Base-by-base conservation (phyloP, 2,329 filamentous ascomycete genomes). In the Plectosphaerella cucumerina region DNA sequence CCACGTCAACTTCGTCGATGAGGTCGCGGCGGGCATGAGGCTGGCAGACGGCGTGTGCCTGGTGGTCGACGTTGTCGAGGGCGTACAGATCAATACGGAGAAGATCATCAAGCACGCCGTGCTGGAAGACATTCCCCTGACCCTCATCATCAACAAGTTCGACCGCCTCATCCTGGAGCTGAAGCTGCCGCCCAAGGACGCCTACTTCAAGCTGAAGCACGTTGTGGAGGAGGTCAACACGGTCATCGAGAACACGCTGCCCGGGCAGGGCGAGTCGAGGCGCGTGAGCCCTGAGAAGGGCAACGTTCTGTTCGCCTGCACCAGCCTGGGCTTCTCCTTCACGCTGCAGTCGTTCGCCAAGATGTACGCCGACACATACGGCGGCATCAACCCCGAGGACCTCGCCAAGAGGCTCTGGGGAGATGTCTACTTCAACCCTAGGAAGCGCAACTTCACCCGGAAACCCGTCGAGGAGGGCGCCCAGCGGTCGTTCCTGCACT, bases 141-240 rank as follows among this genome's bases (percentile, higher is more conserved):
- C 90, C 1, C 75, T 99, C 54, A 84, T 99, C 50, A 81, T 99
- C 71, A 99, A 97, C 79, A 99, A 99, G 74, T 87, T 99, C 84
- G 94, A 99, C 62, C 85, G 94, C 21, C 74, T 99, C 53, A 96
- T 99, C 55, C 72, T 99, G 44, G 94, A 99, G 71, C 77, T 99
- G 47, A 96, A 96, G 68, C 79, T 99, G 14, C 94, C 94, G 2
- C 94, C 94, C 2, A 90, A 86, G 58, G 94, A 99, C 65, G 94
- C 94, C 12, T 99, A 99, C 73, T 97, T 97, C 78, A 99, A 99
- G 77, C 77, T 99, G 50, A 97, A 97, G 72, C 92, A 97, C 67
- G 91, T 97, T n/a, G 84, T 99, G 49, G 94, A 99, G 69, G 90
- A 97, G 70, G 92, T 99, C 69, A 99, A 99, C 71, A 96, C 90